Percentiles rank a stretch among this genome's conserved stretches.
Conservation (phyloP, 345 rosid species). For the Kandelia obovata region DNA sequence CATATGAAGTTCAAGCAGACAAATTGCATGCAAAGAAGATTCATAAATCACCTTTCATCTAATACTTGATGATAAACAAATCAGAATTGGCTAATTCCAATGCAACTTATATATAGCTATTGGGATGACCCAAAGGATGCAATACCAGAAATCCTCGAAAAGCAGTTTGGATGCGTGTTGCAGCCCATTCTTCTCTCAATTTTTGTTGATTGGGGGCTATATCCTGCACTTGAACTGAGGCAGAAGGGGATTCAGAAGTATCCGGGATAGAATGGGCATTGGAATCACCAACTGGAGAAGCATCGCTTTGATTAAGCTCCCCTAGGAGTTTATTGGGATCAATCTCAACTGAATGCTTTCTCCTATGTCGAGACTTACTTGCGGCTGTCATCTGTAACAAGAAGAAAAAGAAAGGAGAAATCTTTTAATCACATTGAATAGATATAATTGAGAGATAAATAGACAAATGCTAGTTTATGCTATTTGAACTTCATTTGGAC, state of each 20-base stretch:
- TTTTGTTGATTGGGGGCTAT: constrained; percentile 37
- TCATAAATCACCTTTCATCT: background rate
- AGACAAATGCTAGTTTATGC: too few relatives aligned
- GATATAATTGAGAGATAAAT: too few relatives aligned
- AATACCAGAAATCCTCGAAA: constrained; percentile 95
- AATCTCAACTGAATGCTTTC: constrained; percentile 61
- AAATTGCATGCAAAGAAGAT: background rate
- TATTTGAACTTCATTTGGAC: too few relatives aligned
- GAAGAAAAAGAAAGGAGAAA: constrained; percentile 12
- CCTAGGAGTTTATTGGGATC: constrained; percentile 47
- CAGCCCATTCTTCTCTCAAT: constrained; percentile 61
- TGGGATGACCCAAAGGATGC: constrained; percentile 1
- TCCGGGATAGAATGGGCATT: constrained; percentile 34
- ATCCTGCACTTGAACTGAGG: constrained; percentile 49
- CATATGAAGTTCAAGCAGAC: background rate
- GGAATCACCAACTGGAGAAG: constrained; percentile 29
- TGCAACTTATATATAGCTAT: background rate
- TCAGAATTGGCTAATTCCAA: background rate
- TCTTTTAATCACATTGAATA: background rate
- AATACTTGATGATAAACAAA: background rate
- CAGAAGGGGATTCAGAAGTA: constrained; percentile 47
- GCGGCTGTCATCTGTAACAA: constrained; percentile 41
- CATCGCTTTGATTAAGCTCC: constrained; percentile 41
- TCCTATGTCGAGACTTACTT: constrained; percentile 55
- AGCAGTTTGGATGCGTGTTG: constrained; percentile 82